Evolutionary conservation across 2,329 filamentous ascomycete genomes (phyloP), one percentile per base, ranked within the genome.

Genomic region (Daldinia eschscholtzii): DNA sequence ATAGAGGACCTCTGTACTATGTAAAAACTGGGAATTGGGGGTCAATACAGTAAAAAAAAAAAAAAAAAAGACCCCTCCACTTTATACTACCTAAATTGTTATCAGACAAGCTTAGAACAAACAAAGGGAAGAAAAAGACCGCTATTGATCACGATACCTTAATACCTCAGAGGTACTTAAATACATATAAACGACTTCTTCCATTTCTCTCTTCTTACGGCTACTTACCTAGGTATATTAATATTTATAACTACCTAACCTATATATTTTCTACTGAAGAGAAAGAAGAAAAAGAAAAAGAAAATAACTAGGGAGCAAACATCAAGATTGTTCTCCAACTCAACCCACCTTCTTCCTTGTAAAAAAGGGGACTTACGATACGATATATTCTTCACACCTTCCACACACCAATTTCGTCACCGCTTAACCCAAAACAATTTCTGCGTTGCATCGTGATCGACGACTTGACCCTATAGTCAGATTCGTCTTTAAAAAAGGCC

Each of bases 41-140:
- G 70, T 72, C 70, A 70, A 23, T 68, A 72, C 64, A 70, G 67
- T 65, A 67, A 62, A 61, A 59, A 42, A 42, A 42, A 42, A 42
- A 9, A 42, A 39, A 39, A 39, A 39, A 39, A 39, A 18, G 42
- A 30, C 52, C 50, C 61, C 57, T 60, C 41, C 60, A 57, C 56
- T 64, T 68, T 64, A 23, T 1, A 23, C 20, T 23, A 23, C 20
- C 20, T 23, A 33, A 26, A 64, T 71, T 69, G 57, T 46, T 64
- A 69, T 71, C 66, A 68, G 60, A 41, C 65, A 35, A 69, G 18
- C 62, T 28, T 39, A 20, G 20, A 41, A 57, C 20, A 26, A 57
- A 57, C 9, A 39, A 37, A 57, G 53, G 13, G 53, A 42, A 28
- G 53, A 42, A 28, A 42, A 39, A 30, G 42, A 28, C 23, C 23